These are phyloP conservation scores for Conringia planisiliqua DNA, from an alignment of 345 rosid species.

Conservation along the genomic window DNA sequence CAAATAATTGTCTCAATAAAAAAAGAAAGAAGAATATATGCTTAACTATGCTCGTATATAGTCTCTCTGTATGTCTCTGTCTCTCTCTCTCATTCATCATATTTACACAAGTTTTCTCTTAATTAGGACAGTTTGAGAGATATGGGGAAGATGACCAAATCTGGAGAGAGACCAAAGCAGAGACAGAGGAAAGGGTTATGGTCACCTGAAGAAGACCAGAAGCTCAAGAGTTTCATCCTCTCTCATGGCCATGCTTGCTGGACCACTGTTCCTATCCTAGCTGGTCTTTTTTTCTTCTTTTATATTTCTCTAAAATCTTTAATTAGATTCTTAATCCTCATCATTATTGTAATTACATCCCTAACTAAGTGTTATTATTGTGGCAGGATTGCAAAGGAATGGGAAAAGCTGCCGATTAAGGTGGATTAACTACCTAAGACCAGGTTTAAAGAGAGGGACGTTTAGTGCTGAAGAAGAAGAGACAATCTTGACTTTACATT, in stretches of 20 bases:
- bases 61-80: slow-evolving; percentile 15
- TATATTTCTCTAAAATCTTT: slow-evolving; percentile 1
- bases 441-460: slow-evolving; percentile 73
- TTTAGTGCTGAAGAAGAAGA: slow-evolving; percentile 67
- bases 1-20: neutral
- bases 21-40: neutral
- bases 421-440: slow-evolving; percentile 92
- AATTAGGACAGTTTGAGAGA: neutral
- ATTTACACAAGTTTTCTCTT: slow-evolving; percentile 3
- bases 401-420: slow-evolving; percentile 95
- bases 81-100: slow-evolving; percentile 17
- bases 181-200: slow-evolving; percentile 86
- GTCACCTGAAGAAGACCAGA: slow-evolving; percentile 97
- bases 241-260: slow-evolving; percentile 79
- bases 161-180: slow-evolving; percentile 55
- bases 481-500: slow-evolving; percentile 60
- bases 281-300: slow-evolving; percentile 76
- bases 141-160: slow-evolving; percentile 35
- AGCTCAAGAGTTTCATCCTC: slow-evolving; percentile 59
- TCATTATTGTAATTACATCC: neutral
- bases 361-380: neutral
- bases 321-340: neutral
- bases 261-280: slow-evolving; percentile 80
- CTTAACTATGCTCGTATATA: slow-evolving; percentile 13
- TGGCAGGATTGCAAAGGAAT: slow-evolving; percentile 74